phyloP scores from a whole-genome alignment of 2,329 filamentous ascomycete species.

The Magnaporthiopsis poae region DNA sequence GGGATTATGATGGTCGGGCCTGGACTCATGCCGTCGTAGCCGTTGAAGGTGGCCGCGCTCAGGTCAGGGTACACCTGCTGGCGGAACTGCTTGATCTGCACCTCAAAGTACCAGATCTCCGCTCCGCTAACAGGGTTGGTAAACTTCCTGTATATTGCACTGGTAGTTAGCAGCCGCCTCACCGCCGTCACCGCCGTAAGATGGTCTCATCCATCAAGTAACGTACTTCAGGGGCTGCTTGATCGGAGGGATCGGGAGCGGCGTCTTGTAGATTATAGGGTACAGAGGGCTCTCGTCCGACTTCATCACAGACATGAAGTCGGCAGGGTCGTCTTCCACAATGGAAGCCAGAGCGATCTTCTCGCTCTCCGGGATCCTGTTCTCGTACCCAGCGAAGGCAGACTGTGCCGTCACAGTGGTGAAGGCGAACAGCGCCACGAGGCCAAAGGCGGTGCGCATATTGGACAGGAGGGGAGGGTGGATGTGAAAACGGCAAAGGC shows the following conservation, averaged over 20 bases:
- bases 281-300: conserved; percentile 24
- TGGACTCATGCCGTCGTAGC: conserved; percentile 45
- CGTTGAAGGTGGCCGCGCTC: conserved; percentile 22
- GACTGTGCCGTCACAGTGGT: not conserved
- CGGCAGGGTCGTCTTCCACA: conserved; percentile 12
- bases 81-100: conserved; percentile 23
- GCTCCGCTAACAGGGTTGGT: conserved; percentile 26
- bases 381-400: not conserved
- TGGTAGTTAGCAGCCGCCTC: not conserved
- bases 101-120: conserved; percentile 27
- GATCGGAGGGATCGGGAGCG: conserved; percentile 34
- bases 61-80: conserved; percentile 29
- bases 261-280: conserved; percentile 26
- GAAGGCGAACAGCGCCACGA: conserved; percentile 6
- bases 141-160: conserved; percentile 17
- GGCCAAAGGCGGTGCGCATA: conserved; percentile 3
- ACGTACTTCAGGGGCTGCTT: conserved; percentile 32
- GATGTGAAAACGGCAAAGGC: not conserved
- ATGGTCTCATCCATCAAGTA: not conserved
- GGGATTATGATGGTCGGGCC: conserved; percentile 43
- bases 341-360: conserved; percentile 2
- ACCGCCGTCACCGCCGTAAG: too few relatives aligned
- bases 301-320: conserved; percentile 10
- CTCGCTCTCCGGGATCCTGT: conserved; percentile 1
- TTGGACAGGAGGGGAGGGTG: not conserved